Evolutionary conservation across 2,329 filamentous ascomycete species (phyloP), one percentile per base, ranked within the genome.

Genomic region (Botrytis fabae): DNA sequence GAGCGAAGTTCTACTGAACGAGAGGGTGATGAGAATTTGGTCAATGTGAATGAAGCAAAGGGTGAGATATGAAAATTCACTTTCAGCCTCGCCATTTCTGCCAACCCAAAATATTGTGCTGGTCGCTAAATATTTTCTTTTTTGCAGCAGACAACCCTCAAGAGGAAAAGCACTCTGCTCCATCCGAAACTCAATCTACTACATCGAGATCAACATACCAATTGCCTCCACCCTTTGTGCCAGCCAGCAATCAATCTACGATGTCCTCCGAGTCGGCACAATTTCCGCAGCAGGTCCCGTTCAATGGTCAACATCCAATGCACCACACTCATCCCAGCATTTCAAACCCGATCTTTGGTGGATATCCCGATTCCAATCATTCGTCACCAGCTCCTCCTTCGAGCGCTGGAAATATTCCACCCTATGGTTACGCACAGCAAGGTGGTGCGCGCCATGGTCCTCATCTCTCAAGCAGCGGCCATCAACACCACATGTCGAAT

Each of bases 331-430:
- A 87, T 71, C 85, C 84, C 22, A 90, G 86, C 79, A 85, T 85
- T 73, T 84, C 86, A 54, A 89, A 85, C 78, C 81, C 90, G 69
- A 84, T 89, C 75, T 90, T 90, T 77, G 87, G 87, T 48, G 83
- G 83, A 10, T 86, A 87, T 74, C 82, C 85, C 46, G 85, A 84
- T 28, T 90, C 89, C 20, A 86, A 87, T 77, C 86, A 84, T 70
- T 87, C 88, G 0, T 91, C 89, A 8, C 89, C 89, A 1, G 86
- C 83, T 32, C 85, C 85, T 60, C 87, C 86, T 70, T 83, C 81
- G 63, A 84, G 84, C 22, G 84, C 86, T n/a, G 83, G 83, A 12
- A 83, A 85, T 76, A 76, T 82, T 44, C 78, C 81, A 38, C 78
- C 77, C 68, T 81, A 70, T 82, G 78, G 73, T 77, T 77, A 73